Conservation (phyloP, 169 alveolate species). For the Cryptosporidium parvum region DNA sequence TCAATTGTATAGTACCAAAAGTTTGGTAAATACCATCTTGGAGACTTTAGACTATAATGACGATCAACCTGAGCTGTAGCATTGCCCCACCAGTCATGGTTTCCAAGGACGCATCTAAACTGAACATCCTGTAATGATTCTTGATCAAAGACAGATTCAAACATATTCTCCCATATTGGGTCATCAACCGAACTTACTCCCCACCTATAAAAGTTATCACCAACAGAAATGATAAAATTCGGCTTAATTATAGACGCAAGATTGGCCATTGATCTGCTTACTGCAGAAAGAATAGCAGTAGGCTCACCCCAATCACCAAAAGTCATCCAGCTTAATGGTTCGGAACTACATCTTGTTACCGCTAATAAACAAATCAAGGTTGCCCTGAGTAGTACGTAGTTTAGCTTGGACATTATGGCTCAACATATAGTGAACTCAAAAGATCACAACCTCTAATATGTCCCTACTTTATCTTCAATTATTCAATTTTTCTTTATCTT, state of each 20-base stretch:
- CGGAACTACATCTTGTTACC: not conserved
- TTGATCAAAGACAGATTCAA: slow-evolving; percentile 51
- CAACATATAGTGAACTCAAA: not conserved
- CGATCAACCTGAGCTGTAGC: slow-evolving; percentile 74
- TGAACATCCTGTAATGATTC: slow-evolving; percentile 47
- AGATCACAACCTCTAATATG: not conserved
- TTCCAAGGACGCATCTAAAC: slow-evolving; percentile 72
- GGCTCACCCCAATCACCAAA: slow-evolving; percentile 77
- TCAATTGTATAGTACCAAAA: slow-evolving; percentile 88
- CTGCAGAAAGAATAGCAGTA: slow-evolving; percentile 56
- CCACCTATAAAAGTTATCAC: slow-evolving; percentile 73
- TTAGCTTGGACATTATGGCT: not conserved
- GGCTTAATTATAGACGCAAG: slow-evolving; percentile 43
- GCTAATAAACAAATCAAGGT: not conserved
- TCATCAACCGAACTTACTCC: slow-evolving; percentile 74
- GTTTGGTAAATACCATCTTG: slow-evolving; percentile 92
- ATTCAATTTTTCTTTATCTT: not conserved
- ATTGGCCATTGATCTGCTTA: slow-evolving; percentile 69
- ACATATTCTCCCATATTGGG: slow-evolving; percentile 70
- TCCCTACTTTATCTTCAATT: not conserved
- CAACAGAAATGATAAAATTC: slow-evolving; percentile 45
- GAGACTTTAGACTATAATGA: slow-evolving; percentile 77
- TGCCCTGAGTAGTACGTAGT: not conserved
- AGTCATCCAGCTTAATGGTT: slow-evolving; percentile 57
- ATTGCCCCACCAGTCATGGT: slow-evolving; percentile 76